These are phyloP conservation scores for Penicillium robsamsonii DNA, from an alignment of 495 filamentous ascomycete genomes.

Conservation along the genomic window DNA sequence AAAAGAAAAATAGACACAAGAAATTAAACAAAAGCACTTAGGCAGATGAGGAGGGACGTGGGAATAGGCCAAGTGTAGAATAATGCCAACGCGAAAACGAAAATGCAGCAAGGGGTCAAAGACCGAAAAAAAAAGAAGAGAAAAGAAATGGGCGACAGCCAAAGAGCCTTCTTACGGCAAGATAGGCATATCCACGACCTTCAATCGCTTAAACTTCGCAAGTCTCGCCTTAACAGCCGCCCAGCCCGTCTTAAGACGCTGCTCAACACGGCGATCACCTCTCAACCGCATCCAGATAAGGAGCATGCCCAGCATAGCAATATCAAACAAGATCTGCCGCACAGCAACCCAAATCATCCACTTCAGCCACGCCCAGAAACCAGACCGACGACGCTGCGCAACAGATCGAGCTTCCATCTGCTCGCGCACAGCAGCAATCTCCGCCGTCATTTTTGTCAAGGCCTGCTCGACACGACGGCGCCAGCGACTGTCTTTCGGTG, in stretches of 20 bases:
- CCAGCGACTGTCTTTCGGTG: constrained; percentile 54
- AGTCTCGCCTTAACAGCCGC: constrained; percentile 59
- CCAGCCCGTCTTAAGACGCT: constrained; percentile 66
- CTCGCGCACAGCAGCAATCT: constrained; percentile 90
- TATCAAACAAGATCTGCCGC: constrained; percentile 72
- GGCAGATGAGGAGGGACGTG: not conserved
- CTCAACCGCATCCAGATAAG: constrained; percentile 76
- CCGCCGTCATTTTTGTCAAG: constrained; percentile 84
- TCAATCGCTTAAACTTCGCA: constrained; percentile 43
- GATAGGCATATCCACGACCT: constrained; percentile 27
- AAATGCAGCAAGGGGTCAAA: constrained; percentile 9
- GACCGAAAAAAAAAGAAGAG: constrained; percentile 7
- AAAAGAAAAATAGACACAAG: constrained; percentile 12
- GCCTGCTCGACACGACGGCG: constrained; percentile 80
- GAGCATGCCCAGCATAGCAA: constrained; percentile 64
- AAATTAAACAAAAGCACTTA: constrained; percentile 16
- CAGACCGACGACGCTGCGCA: constrained; percentile 45
- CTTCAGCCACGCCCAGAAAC: constrained; percentile 64
- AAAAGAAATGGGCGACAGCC: not conserved
- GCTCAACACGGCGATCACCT: constrained; percentile 74
- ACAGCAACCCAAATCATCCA: constrained; percentile 69
- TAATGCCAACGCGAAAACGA: constrained; percentile 1
- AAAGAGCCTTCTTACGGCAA: constrained; percentile 21
- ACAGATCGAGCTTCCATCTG: constrained; percentile 67
- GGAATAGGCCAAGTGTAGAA: not conserved